Conservation (phyloP, 2,329 filamentous ascomycete genomes). For the Cercospora berteroae region DNA sequence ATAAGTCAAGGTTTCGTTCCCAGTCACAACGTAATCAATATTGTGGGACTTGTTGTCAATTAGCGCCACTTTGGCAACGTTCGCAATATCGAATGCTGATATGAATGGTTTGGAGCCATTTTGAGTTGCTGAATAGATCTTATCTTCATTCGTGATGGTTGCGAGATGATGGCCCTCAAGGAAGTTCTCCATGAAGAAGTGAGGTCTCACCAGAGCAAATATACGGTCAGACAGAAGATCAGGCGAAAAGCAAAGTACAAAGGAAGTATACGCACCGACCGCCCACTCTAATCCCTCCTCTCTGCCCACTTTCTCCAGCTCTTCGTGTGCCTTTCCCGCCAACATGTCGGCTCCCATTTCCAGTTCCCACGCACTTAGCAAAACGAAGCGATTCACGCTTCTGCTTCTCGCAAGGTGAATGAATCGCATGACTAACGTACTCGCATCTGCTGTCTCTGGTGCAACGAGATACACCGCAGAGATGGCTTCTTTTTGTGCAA, state of each 20-base stretch:
- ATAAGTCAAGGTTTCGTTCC: constrained; percentile 37
- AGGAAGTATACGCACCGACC: constrained; percentile 24
- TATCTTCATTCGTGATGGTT: constrained; percentile 42
- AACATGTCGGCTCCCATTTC: constrained; percentile 6
- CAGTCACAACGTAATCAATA: constrained; percentile 41
- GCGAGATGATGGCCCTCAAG: constrained; percentile 35
- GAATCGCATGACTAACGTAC: constrained; percentile 42
- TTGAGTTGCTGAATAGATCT: constrained; percentile 46
- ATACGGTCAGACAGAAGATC: background rate
- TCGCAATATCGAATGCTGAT: constrained; percentile 48
- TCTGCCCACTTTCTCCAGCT: constrained; percentile 28
- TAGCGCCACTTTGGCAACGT: constrained; percentile 45
- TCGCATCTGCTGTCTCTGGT: constrained; percentile 38
- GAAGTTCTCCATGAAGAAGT: constrained; percentile 55
- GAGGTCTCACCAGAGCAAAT: constrained; percentile 40
- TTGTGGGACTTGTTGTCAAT: constrained; percentile 43
- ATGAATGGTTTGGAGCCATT: constrained; percentile 51
- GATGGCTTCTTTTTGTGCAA: constrained; percentile 29
- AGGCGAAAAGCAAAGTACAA: background rate
- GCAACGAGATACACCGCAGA: constrained; percentile 45
- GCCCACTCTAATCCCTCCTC: constrained; percentile 41
- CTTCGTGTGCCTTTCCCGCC: constrained; percentile 16
- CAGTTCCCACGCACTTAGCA: constrained; percentile 36
- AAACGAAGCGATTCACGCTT: constrained; percentile 47
- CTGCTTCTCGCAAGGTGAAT: constrained; percentile 43